Percentiles rank a stretch among this genome's conserved stretches.
Conservation (phyloP, 345 rosid genomes). For the Luvunga scandens region DNA sequence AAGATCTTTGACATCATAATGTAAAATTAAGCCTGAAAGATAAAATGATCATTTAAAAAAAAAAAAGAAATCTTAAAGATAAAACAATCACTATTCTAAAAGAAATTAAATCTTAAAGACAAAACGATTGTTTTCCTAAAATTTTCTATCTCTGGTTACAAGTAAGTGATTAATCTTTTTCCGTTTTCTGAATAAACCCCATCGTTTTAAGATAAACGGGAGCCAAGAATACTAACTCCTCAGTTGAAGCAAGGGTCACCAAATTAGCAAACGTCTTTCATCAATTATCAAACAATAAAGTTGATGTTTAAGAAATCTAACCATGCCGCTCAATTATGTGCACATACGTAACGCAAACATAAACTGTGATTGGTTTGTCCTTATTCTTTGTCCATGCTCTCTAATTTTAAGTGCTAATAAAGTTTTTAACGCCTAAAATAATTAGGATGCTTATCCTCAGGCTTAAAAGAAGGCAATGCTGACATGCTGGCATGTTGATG, state of each 20-base stretch:
- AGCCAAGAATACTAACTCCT: constrained; percentile 15
- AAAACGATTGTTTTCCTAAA: too few relatives aligned
- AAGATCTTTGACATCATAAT: too few relatives aligned
- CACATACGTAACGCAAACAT: constrained; percentile 48
- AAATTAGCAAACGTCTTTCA: neutral
- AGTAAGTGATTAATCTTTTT: too few relatives aligned
- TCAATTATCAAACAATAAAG: constrained; percentile 44
- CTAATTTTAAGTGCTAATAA: constrained; percentile 8
- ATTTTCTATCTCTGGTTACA: too few relatives aligned
- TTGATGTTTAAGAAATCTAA: constrained; percentile 24
- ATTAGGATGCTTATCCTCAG: constrained; percentile 38
- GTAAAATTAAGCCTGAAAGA: too few relatives aligned
- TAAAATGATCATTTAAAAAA: too few relatives aligned
- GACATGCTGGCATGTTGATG: constrained; percentile 18
- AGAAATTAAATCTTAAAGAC: too few relatives aligned
- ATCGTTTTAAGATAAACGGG: too few relatives aligned
- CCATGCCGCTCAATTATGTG: constrained; percentile 33
- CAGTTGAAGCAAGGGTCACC: constrained; percentile 23
- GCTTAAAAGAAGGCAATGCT: constrained; percentile 10
- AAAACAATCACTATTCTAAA: too few relatives aligned
- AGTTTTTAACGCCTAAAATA: constrained; percentile 9
- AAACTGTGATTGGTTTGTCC: constrained; percentile 49
- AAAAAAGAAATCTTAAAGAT: too few relatives aligned
- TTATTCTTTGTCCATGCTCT: constrained; percentile 17
- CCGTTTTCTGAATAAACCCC: too few relatives aligned